Base-by-base conservation (phyloP, 495 filamentous ascomycete species). In the Penicillium tannophilum region DNA sequence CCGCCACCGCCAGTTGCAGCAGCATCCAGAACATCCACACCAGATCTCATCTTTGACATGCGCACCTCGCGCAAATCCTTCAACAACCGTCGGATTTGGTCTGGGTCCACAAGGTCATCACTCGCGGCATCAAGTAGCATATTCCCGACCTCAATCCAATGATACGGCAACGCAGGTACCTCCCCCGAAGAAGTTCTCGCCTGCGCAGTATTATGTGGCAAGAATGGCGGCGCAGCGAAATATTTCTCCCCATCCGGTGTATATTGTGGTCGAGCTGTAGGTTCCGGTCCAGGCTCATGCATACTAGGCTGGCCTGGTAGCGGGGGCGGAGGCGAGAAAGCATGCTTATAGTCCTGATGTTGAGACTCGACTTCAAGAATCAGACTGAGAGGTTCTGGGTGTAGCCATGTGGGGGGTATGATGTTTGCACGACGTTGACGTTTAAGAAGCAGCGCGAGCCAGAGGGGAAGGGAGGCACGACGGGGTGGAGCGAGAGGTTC, bases 391-490 rank as follows among this genome's bases (percentile, higher is more conserved):
- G 90, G 86, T 30, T 84, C 68, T 0, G 90, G 84, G 62, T 87
- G 83, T 11, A 98, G 85, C 94, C 94, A 98, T 51, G 89, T 72
- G 0, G 94, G 94, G 0, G 94, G 90, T 42, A 92, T 76, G 71
- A 98, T 97, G 76, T 97, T 96, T 69, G 92, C 93, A 67, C 93
- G 87, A 35, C 88, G 86, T 78, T 98, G 95, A 60, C 92, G 90
- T 75, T 98, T 97, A 52, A 98, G 88, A 54, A 97, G 88, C 50
- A 98, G 84, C n/a, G 95, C 94, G 48, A 98, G 89, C 95, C 95
- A 98, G 68, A 98, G 86, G 14, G 94, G 94, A 44, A 98, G 72
- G 30, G 87, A 74, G 56, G 88, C 83, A 63, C 92, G 87, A 62
- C 92, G 88, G 0, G 94, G 93, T 9, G 94, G 94, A 30, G 82